Evolutionary conservation across 345 rosid genomes (phyloP).

Genomic region (Camelina sativa): DNA sequence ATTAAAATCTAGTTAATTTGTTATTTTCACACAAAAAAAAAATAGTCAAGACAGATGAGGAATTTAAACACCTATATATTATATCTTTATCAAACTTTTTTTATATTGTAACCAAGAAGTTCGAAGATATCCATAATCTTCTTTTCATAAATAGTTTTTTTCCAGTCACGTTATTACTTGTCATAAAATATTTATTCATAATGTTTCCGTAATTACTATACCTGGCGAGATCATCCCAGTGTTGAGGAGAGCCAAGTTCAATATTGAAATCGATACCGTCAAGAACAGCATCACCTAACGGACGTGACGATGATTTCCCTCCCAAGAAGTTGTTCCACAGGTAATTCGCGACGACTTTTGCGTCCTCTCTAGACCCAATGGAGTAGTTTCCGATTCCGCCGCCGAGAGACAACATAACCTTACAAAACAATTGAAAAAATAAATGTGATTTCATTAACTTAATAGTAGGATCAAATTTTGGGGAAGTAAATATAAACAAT

Average conservation of each 20-base stretch:
- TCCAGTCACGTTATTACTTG: neutral
- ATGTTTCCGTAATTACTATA: neutral
- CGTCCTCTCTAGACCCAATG: slow-evolving; percentile 52
- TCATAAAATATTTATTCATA: neutral
- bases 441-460: neutral
- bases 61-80: neutral
- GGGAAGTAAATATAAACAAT: neutral
- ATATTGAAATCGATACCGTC: slow-evolving; percentile 68
- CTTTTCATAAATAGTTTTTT: neutral
- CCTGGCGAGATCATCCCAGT: slow-evolving; percentile 58
- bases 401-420: slow-evolving; percentile 65
- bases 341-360: slow-evolving; percentile 49
- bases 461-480: neutral
- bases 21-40: neutral
- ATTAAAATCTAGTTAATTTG: neutral
- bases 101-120: neutral
- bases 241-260: slow-evolving; percentile 48
- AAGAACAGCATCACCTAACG: slow-evolving; percentile 56
- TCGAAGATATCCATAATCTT: neutral
- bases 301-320: slow-evolving; percentile 53
- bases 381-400: slow-evolving; percentile 59
- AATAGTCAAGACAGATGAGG: neutral
- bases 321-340: slow-evolving; percentile 56
- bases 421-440: neutral
- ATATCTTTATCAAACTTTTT: neutral